Evolutionary conservation across 2,329 filamentous ascomycete genomes (phyloP), one percentile per base, ranked within the genome.

Genomic region (Trichoderma hamatum): DNA sequence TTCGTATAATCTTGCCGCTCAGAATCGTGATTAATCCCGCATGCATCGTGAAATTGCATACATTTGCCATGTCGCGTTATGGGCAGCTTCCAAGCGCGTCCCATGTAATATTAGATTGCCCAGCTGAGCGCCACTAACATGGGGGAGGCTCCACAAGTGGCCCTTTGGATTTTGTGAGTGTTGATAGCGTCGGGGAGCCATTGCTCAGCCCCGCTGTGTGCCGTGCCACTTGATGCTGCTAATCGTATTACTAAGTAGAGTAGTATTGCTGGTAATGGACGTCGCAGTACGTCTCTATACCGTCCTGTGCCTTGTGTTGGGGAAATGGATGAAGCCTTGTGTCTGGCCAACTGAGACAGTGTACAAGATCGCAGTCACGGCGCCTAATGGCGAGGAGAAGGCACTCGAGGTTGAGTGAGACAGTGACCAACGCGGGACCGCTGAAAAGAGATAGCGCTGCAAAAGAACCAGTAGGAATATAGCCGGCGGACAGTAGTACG

Each of bases 1-100:
- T 75, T 75, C 71, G 70, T 73, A 73, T 76, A 70, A 75, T 30
- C 16, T 43, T n/a, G 30, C 30, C 30, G 30, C 9, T 30, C 2
- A 30, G 5, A 3, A 30, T 30, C 21, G 13, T 58, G n/a, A 34
- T 21, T 56, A 3, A 21, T 66, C 51, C 16, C 26, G 54, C 28
- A 49, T 58, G 26, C 21, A 32, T 11, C 5, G 9, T 55, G 51
- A 24, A 24, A 21, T n/a, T 28, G 62, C 46, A 19, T 16, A 11
- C 26, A 14, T 49, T 24, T 5, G 10, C 28, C 43, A 11, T 30
- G 62, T 65, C 46, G 34, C n/a, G 34, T 43, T 26, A 11, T 3
- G 36, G n/a, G 10, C 26, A 14, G 51, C 24, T 28, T 24, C 21
- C 26, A 30, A 26, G 36, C 60, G 46, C 60, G 46, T 63, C 19